A percentile compares a stretch with the other conserved stretches of the same genome.
phyloP scores from a whole-genome alignment of 177 flowering plant genomes.

The Vitis hybrid region DNA sequence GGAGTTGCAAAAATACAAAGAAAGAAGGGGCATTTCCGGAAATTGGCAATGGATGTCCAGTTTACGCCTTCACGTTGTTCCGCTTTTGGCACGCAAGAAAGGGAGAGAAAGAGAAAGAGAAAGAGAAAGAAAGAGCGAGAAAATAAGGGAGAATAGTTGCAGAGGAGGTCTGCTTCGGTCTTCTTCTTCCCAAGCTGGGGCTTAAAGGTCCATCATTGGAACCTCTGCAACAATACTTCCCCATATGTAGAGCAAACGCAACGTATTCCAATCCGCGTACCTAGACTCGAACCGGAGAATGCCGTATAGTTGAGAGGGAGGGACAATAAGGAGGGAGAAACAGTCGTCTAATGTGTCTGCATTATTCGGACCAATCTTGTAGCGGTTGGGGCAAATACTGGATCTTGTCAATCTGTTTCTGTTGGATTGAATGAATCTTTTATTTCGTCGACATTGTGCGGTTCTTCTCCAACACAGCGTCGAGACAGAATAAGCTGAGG shows the following conservation, averaged over 20 bases:
- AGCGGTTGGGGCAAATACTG: neutral
- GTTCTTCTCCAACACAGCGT: slow-evolving; percentile 4
- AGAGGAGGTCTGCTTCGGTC: slow-evolving; percentile 4
- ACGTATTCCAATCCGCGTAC: too few species aligned
- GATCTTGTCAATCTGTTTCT: neutral
- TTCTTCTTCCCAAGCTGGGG: neutral
- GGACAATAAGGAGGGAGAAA: too few species aligned
- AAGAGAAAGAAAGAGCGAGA: slow-evolving; percentile 5
- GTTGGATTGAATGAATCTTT: neutral
- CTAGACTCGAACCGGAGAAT: neutral
- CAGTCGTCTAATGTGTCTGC: too few species aligned
- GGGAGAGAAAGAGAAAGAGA: neutral
- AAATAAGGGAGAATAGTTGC: slow-evolving; percentile 5
- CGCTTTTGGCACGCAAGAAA: neutral
- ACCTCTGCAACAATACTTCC: slow-evolving; percentile 3
- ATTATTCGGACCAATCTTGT: too few species aligned
- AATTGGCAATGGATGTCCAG: neutral
- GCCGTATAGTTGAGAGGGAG: neutral
- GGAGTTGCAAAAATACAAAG: neutral
- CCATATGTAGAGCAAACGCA: neutral
- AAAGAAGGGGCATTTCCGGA: slow-evolving; percentile 9
- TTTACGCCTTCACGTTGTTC: slow-evolving; percentile 20
- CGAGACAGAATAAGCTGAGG: slow-evolving; percentile 12
- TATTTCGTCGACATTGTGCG: slow-evolving; percentile 7
- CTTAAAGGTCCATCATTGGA: slow-evolving; percentile 3